Percentiles rank a stretch among this genome's conserved stretches.
Conservation (phyloP, 106 monocot genomes). For the Amphibolis antarctica region DNA sequence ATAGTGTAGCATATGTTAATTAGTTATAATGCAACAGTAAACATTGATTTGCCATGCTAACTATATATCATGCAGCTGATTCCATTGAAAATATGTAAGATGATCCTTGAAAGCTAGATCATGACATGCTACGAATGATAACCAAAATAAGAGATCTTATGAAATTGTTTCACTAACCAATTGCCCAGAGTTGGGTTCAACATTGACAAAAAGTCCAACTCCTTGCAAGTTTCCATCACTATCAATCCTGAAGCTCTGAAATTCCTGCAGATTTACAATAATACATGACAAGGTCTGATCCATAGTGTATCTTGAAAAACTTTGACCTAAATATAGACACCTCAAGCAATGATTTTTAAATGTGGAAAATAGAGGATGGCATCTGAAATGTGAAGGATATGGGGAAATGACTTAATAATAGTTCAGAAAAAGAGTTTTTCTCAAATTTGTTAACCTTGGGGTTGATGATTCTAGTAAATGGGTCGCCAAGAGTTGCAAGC, state of each 20-base stretch:
- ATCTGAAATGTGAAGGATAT: too few species aligned
- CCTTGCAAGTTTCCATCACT: slow-evolving; percentile 94
- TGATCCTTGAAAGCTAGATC: too few species aligned
- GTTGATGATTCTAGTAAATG: slow-evolving; percentile 83
- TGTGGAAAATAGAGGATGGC: too few species aligned
- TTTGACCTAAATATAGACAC: neutral
- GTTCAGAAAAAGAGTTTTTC: neutral
- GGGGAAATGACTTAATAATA: too few species aligned
- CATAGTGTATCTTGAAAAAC: neutral
- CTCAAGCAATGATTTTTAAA: too few species aligned
- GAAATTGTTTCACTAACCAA: slow-evolving; percentile 39
- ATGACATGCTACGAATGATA: neutral
- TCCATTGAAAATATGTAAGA: too few species aligned
- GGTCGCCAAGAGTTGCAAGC: slow-evolving; percentile 86
- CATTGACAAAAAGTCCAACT: slow-evolving; percentile 83
- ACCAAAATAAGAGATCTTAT: neutral
- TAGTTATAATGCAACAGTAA: too few species aligned
- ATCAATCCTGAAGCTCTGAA: slow-evolving; percentile 88
- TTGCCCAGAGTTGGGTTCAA: slow-evolving; percentile 58
- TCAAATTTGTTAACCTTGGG: slow-evolving; percentile 40
- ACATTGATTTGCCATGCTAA: too few species aligned
- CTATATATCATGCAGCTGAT: too few species aligned
- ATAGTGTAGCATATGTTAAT: too few species aligned
- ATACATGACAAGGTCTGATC: neutral
- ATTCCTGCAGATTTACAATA: slow-evolving; percentile 43